Percentiles rank a stretch among this genome's conserved stretches.
phyloP scores from a whole-genome alignment of 192 early-diverging fungal genomes.

The Lobulomyces angularis region DNA sequence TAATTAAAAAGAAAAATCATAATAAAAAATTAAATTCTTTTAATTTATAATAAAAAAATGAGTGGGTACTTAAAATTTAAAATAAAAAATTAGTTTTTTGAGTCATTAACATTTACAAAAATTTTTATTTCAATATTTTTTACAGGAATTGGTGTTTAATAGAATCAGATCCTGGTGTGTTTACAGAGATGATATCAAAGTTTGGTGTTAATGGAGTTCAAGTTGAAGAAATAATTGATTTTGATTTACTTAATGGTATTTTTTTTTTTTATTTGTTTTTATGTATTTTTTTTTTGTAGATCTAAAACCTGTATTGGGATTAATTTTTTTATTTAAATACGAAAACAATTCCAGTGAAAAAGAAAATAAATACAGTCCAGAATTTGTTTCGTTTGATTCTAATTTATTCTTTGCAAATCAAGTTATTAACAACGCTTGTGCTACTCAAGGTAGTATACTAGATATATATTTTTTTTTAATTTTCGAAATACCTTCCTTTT shows the following conservation, averaged over 20 bases:
- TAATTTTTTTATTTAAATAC: conserved; percentile 4
- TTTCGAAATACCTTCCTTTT: too few species aligned
- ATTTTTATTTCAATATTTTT: too few species aligned
- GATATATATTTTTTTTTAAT: too few species aligned
- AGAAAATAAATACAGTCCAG: too few species aligned
- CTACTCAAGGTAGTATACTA: too few species aligned
- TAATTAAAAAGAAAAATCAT: too few species aligned
- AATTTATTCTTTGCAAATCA: conserved; percentile 1
- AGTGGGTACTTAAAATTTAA: too few species aligned
- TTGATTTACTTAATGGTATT: not conserved
- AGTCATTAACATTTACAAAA: too few species aligned
- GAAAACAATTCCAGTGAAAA: not conserved
- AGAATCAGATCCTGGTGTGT: conserved; percentile 6
- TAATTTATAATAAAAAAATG: too few species aligned
- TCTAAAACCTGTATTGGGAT: not conserved
- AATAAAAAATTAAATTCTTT: too few species aligned
- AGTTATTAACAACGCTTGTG: conserved; percentile 2
- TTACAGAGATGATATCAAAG: not conserved
- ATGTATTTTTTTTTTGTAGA: not conserved
- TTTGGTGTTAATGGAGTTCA: conserved; percentile 4
- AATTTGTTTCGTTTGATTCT: not conserved
- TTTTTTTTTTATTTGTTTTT: not conserved
- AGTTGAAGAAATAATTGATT: conserved; percentile 4
- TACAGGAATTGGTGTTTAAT: too few species aligned
- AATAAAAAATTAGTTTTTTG: too few species aligned